These are phyloP conservation scores for Brettanomyces sp. DNA, from an alignment of 805 yeast species.

Conservation along the genomic window DNA sequence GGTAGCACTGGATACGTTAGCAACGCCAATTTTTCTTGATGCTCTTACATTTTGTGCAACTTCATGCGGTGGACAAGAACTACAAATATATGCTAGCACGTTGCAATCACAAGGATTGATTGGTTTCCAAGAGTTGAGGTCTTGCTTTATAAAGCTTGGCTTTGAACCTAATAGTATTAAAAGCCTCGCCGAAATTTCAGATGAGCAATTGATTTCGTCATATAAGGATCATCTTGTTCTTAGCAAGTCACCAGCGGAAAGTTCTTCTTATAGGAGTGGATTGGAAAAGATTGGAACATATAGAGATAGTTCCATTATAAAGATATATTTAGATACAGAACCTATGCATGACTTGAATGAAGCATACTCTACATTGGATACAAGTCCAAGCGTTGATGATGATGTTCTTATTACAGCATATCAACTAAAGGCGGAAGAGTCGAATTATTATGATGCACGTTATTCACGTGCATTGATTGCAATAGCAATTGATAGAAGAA, in stretches of 20 bases:
- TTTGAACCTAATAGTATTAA: conserved; percentile 15
- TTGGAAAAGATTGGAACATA: conserved; percentile 29
- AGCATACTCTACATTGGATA: conserved; percentile 45
- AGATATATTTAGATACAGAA: conserved; percentile 35
- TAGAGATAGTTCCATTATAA: conserved; percentile 28
- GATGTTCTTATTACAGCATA: conserved; percentile 72
- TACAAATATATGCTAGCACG: conserved; percentile 35
- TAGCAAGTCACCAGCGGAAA: conserved; percentile 14
- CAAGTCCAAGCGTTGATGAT: conserved; percentile 46
- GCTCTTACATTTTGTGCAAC: conserved; percentile 43
- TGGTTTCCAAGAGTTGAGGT: conserved; percentile 36
- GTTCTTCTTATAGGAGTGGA: conserved; percentile 28
- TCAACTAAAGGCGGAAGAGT: conserved; percentile 50
- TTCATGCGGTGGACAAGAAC: conserved; percentile 35
- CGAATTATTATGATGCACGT: conserved; percentile 30
- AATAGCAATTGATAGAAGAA: conserved; percentile 48
- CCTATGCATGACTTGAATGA: conserved; percentile 34
- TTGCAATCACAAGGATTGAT: conserved; percentile 42
- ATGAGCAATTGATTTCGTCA: conserved; percentile 19
- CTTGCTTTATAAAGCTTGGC: conserved; percentile 20
- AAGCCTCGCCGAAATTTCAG: conserved; percentile 12
- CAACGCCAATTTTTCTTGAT: conserved; percentile 47
- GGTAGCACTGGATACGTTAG: conserved; percentile 31
- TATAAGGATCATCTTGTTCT: conserved; percentile 19
- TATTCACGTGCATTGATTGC: conserved; percentile 51